Evolutionary conservation across 148 eudicot genomes (phyloP).

Genomic region (Rhododendron molle): DNA sequence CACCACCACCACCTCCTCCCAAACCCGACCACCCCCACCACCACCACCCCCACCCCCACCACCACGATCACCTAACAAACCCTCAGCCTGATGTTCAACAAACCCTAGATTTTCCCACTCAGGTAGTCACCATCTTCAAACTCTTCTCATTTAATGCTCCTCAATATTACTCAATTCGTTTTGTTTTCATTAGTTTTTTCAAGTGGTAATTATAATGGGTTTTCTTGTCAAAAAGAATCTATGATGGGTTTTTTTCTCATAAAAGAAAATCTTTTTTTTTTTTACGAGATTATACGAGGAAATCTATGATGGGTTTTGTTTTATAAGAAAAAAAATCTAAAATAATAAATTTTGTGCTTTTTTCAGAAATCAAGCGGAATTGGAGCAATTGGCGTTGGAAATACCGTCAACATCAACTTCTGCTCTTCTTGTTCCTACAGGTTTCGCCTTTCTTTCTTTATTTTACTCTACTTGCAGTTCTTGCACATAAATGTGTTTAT

Average conservation of each 20-base stretch:
- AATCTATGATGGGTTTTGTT: neutral
- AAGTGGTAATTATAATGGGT: neutral
- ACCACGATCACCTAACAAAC: slow-evolving; percentile 19
- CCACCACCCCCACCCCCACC: slow-evolving; percentile 32
- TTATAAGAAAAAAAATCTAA: neutral
- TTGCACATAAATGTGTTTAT: neutral
- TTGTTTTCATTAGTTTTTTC: neutral
- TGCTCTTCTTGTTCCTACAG: slow-evolving; percentile 5
- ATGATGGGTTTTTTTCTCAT: neutral
- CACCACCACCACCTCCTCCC: slow-evolving; percentile 48
- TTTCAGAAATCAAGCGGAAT: slow-evolving; percentile 34
- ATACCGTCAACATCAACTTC: slow-evolving; percentile 58
- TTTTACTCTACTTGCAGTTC: neutral
- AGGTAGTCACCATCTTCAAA: slow-evolving; percentile 17
- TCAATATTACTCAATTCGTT: neutral
- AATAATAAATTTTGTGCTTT: neutral
- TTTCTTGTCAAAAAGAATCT: neutral
- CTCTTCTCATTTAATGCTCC: neutral
- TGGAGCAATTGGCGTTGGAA: slow-evolving; percentile 49
- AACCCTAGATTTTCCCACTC: slow-evolving; percentile 59
- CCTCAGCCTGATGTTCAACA: slow-evolving; percentile 25
- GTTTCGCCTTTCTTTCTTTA: slow-evolving; percentile 8
- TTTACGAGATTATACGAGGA: neutral
- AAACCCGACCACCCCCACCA: slow-evolving; percentile 34
- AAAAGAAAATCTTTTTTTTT: neutral